phyloP scores from a whole-genome alignment of 805 yeast genomes.

The Yamadazyma ubonensis region DNA sequence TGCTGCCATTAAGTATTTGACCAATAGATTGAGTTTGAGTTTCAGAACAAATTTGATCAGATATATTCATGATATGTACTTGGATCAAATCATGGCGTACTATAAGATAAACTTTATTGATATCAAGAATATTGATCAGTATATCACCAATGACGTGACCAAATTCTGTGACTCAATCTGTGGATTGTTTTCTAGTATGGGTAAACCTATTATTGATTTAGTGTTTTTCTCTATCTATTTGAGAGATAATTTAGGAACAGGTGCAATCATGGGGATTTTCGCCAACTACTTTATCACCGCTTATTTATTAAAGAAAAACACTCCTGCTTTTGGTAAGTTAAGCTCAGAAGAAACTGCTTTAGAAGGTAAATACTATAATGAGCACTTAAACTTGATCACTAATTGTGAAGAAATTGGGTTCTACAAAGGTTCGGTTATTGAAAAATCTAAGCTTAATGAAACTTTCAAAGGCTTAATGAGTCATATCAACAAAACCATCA shows the following conservation, averaged over 20 bases:
- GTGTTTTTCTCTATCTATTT: constrained; percentile 81
- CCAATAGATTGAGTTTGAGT: constrained; percentile 72
- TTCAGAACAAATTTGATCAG: constrained; percentile 82
- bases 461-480: constrained; percentile 56
- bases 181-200: constrained; percentile 81
- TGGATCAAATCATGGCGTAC: constrained; percentile 77
- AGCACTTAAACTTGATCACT: constrained; percentile 78
- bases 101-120: constrained; percentile 59
- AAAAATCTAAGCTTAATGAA: constrained; percentile 60
- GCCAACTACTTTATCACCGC: constrained; percentile 81
- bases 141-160: constrained; percentile 80
- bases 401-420: constrained; percentile 94
- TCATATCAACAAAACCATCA: constrained; percentile 55
- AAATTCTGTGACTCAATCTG: constrained; percentile 80
- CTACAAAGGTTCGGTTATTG: constrained; percentile 83
- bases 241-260: constrained; percentile 79
- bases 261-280: constrained; percentile 82
- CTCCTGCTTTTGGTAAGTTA: constrained; percentile 84
- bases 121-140: constrained; percentile 74
- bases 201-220: constrained; percentile 87
- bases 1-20: constrained; percentile 80
- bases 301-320: constrained; percentile 60
- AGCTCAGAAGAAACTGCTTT: constrained; percentile 70
- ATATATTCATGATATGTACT: constrained; percentile 85
- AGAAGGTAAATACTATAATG: constrained; percentile 87